Evolutionary conservation across 2,329 filamentous ascomycete genomes (phyloP), one percentile per base, ranked within the genome.

Genomic region (Phyllosticta capitalensis): DNA sequence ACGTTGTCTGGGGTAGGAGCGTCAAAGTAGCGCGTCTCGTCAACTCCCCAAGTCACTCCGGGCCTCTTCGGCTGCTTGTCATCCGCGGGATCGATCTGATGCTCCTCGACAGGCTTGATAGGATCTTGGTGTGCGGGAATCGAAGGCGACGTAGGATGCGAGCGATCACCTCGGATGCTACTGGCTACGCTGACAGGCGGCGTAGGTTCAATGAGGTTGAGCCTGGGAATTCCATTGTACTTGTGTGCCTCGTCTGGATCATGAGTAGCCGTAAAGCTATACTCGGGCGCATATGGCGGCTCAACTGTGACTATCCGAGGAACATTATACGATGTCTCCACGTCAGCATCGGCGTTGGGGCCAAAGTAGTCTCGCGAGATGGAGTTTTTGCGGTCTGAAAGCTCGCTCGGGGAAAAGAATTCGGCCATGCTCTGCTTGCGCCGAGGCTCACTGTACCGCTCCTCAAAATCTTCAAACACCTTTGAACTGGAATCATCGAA

Each of bases 161-260:
- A 75, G 7, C 66, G 66, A 38, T 69, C 71, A 19, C 70, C 68
- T 33, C 54, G 48, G 26, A 69, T 70, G 1, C 67, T 68, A 9
- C 72, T 72, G 22, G 72, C 75, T 60, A 70, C 65, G 61, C 79
- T 82, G 20, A 75, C 76, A 9, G 79, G 79, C 20, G 83, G 83
- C 6, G 82, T 85, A 2, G 83, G 80, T 53, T 80, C 76, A 57
- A 83, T 82, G 22, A 84, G 71, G 51, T 79, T 81, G 17, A 85
- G 72, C n/a, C 66, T 69, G 10, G 82, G 82, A 20, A 84, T 77
- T 19, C 72, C 69, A 71, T 75, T 79, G 17, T 74, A 75, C 45
- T 54, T 58, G 10, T 62, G 59, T n/a, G 63, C 62, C 14, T 63
- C 64, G 19, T 71, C 69, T 19, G 75, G 73, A 60, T 79, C 71